Evolutionary conservation across 345 rosid genomes (phyloP).

Genomic region (Camelina sativa): DNA sequence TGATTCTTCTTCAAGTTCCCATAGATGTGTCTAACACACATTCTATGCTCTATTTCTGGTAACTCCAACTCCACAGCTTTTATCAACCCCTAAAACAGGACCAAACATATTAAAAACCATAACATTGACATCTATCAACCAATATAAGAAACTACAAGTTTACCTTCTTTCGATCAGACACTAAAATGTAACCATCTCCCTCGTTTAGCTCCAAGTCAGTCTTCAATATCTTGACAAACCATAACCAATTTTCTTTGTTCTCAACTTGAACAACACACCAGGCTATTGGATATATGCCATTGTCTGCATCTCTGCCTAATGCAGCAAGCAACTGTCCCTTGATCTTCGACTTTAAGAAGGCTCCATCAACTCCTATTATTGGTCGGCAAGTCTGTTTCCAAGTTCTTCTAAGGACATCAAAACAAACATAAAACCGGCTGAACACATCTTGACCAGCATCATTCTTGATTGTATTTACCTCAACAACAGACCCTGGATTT

Average conservation of each 20-base stretch:
- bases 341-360: background rate
- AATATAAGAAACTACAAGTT: no score
- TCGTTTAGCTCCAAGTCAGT: no score
- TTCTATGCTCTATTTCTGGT: no score
- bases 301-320: background rate
- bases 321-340: background rate
- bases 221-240: background rate
- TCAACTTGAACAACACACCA: background rate
- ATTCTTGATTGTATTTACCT: no score
- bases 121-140: no score
- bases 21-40: no score
- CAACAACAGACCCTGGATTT: no score
- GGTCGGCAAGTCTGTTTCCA: background rate
- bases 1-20: no score
- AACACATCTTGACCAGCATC: no score
- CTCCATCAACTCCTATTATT: background rate
- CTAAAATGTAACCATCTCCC: background rate
- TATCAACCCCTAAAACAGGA: no score
- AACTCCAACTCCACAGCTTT: no score
- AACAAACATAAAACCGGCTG: background rate
- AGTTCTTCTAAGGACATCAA: background rate
- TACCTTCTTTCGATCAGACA: constrained; percentile 13
- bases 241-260: background rate
- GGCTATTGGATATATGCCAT: background rate
- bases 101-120: no score